phyloP scores from a whole-genome alignment of 306 rosid species.

The Dalbergia cochinchinensis region DNA sequence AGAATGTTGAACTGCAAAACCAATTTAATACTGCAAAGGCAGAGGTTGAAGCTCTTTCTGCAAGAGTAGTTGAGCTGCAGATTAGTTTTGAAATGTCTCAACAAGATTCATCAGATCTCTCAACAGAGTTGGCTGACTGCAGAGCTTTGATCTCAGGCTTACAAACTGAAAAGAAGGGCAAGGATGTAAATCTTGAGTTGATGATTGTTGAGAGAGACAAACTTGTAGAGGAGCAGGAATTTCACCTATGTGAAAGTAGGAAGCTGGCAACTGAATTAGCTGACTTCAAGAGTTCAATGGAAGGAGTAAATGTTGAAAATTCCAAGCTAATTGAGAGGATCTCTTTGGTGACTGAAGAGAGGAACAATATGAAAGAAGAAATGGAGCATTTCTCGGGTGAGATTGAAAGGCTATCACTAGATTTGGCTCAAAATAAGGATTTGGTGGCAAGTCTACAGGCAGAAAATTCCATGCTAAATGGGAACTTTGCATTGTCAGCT shows the following conservation, averaged over 20 bases:
- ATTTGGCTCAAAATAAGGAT: slow-evolving; percentile 64
- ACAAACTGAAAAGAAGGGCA: slow-evolving; percentile 68
- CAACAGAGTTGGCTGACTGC: slow-evolving; percentile 73
- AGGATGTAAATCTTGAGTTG: slow-evolving; percentile 58
- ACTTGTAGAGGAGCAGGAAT: slow-evolving; percentile 65
- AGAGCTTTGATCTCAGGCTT: slow-evolving; percentile 65
- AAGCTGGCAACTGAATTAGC: slow-evolving; percentile 67
- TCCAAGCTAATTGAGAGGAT: slow-evolving; percentile 60
- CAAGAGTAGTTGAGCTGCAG: slow-evolving; percentile 67
- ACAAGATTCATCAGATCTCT: slow-evolving; percentile 60
- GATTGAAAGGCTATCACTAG: slow-evolving; percentile 63
- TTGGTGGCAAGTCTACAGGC: slow-evolving; percentile 57
- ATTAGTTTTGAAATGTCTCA: slow-evolving; percentile 62
- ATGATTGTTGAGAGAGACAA: slow-evolving; percentile 60
- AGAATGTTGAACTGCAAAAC: slow-evolving; percentile 64
- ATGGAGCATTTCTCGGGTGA: slow-evolving; percentile 56
- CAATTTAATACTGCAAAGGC: slow-evolving; percentile 57
- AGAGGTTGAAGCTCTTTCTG: slow-evolving; percentile 70
- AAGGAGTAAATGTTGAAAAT: slow-evolving; percentile 66
- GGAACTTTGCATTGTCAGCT: slow-evolving; percentile 60
- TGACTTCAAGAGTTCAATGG: slow-evolving; percentile 54
- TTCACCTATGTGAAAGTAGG: slow-evolving; percentile 59
- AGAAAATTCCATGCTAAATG: slow-evolving; percentile 63
- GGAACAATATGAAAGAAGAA: slow-evolving; percentile 59
- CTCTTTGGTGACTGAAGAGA: slow-evolving; percentile 66